phyloP scores from a whole-genome alignment of 1,284 basidiomycete genomes.

The Apiotrichum veenhuisii region DNA sequence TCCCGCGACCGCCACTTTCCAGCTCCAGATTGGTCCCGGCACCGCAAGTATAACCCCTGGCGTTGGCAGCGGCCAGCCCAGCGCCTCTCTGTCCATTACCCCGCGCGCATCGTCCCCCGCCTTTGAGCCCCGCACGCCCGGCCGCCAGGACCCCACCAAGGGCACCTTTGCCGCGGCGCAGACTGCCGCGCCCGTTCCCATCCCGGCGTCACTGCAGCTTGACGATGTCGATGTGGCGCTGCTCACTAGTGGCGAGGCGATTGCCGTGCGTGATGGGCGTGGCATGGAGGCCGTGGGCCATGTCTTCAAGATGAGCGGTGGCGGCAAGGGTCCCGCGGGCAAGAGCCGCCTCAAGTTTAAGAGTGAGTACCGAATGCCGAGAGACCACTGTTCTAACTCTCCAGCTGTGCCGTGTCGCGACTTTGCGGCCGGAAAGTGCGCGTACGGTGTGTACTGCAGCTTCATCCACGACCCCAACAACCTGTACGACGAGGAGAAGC shows the following conservation, averaged over 20 bases:
- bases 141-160: slow-evolving; percentile 24
- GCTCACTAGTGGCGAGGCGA: slow-evolving; percentile 21
- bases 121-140: not conserved
- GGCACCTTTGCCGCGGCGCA: slow-evolving; percentile 40
- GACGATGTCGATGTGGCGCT: slow-evolving; percentile 8
- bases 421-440: slow-evolving; percentile 39
- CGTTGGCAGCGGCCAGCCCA: not conserved
- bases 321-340: slow-evolving; percentile 45
- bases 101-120: no score
- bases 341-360: slow-evolving; percentile 44
- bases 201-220: slow-evolving; percentile 3
- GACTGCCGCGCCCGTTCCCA: slow-evolving; percentile 13
- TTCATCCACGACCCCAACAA: slow-evolving; percentile 39
- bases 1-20: not conserved
- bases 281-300: slow-evolving; percentile 38
- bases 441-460: slow-evolving; percentile 48
- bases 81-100: no score
- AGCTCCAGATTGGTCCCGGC: not conserved
- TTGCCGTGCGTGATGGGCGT: slow-evolving; percentile 24
- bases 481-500: slow-evolving; percentile 13
- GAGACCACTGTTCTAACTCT: slow-evolving; percentile 6
- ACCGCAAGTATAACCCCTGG: not conserved
- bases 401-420: slow-evolving; percentile 46
- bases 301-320: slow-evolving; percentile 48
- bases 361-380: slow-evolving; percentile 28